phyloP scores from a whole-genome alignment of 495 filamentous ascomycete genomes.

The Lasiosphaeris hirsuta region DNA sequence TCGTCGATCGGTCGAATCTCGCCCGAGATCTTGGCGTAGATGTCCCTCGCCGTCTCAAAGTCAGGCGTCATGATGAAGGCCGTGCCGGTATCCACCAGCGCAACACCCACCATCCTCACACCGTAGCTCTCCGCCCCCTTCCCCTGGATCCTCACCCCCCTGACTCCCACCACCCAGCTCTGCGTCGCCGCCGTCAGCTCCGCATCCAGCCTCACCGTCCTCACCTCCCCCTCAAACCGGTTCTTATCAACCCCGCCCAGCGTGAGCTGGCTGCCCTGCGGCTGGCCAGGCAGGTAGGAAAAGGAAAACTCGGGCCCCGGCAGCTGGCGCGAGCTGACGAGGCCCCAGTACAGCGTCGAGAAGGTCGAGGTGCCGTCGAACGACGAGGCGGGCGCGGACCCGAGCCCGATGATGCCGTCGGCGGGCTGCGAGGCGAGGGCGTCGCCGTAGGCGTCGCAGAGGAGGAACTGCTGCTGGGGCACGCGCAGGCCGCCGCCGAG shows the following conservation, averaged over 20 bases:
- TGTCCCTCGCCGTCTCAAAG: conserved; percentile 11
- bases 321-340: conserved; percentile 19
- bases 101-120: conserved; percentile 5
- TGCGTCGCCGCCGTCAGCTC: conserved; percentile 4
- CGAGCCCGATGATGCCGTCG: conserved; percentile 35
- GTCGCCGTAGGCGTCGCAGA: conserved; percentile 23
- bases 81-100: conserved; percentile 24
- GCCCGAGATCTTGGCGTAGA: conserved; percentile 24
- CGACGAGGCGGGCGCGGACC: conserved; percentile 7
- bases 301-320: conserved; percentile 22
- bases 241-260: conserved; percentile 30
- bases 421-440: conserved; percentile 20
- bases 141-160: conserved; percentile 9
- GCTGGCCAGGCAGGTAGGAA: conserved; percentile 15
- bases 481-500: conserved; percentile 21
- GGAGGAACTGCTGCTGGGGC: conserved; percentile 21
- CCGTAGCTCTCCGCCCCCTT: conserved; percentile 2
- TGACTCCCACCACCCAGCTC: conserved; percentile 19
- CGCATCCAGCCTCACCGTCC: conserved; percentile 17
- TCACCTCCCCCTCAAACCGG: conserved; percentile 22
- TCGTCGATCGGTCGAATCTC: conserved; percentile 22
- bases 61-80: conserved; percentile 25
- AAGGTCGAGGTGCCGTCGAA: neutral
- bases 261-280: conserved; percentile 27
- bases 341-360: conserved; percentile 8